Evolutionary conservation across 345 rosid genomes (phyloP).

Genomic region (Orychophragmus violaceus): DNA sequence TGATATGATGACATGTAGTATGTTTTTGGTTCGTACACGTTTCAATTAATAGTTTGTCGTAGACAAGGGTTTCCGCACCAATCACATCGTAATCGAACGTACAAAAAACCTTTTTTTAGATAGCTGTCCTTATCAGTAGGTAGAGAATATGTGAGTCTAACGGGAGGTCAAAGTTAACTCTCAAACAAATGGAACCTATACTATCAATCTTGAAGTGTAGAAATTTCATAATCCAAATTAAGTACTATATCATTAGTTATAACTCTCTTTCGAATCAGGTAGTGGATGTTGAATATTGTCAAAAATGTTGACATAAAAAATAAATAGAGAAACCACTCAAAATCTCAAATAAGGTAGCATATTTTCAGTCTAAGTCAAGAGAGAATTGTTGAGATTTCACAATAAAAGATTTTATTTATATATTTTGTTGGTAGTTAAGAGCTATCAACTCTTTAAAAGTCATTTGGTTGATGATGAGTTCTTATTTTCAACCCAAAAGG

Average conservation of each 20-base stretch:
- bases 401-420: background rate
- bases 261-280: constrained; percentile 3
- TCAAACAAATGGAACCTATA: background rate
- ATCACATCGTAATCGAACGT: background rate
- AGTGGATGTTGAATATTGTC: background rate
- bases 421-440: background rate
- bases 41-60: background rate
- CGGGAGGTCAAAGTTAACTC: constrained; percentile 2
- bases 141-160: background rate
- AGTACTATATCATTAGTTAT: background rate
- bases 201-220: background rate
- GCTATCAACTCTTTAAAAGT: constrained; percentile 8
- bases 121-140: constrained; percentile 20
- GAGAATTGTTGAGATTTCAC: background rate
- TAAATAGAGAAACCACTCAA: background rate
- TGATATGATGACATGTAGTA: background rate
- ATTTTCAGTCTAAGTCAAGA: background rate
- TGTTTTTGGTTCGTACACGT: background rate
- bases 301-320: constrained; percentile 12
- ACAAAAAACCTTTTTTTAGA: background rate
- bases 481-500: background rate
- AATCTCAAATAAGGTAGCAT: background rate
- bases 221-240: background rate
- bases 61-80: background rate
- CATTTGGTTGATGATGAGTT: background rate